Conservation (phyloP, 2,329 filamentous ascomycete genomes). For the Calonectria pseudoturangicola region DNA sequence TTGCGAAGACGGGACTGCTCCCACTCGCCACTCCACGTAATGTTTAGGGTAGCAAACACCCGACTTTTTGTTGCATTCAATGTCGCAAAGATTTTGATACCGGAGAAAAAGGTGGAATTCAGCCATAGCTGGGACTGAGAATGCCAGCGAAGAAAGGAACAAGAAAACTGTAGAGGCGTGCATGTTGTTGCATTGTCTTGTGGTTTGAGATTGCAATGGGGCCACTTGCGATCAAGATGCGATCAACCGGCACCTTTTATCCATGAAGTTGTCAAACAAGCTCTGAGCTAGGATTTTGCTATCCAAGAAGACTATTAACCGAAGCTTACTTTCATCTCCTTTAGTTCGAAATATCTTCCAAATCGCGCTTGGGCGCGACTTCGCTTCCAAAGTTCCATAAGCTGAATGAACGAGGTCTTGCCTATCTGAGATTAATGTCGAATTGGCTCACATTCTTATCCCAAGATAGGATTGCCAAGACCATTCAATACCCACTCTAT, state of each 20-base stretch:
- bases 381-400: constrained; percentile 1
- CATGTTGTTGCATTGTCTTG: not conserved
- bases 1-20: constrained; percentile 23
- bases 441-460: not conserved
- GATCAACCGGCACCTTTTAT: too few relatives aligned
- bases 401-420: not conserved
- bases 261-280: not conserved
- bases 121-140: not conserved
- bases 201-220: not conserved
- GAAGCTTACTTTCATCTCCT: constrained; percentile 4
- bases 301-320: too few relatives aligned
- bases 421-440: not conserved
- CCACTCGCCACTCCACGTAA: constrained; percentile 28
- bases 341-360: not conserved
- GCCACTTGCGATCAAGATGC: not conserved
- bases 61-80: constrained; percentile 26
- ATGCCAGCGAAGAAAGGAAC: not conserved
- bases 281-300: not conserved
- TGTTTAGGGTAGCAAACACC: constrained; percentile 30
- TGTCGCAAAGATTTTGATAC: constrained; percentile 26
- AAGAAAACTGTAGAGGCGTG: not conserved
- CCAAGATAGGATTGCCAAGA: not conserved
- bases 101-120: constrained; percentile 13
- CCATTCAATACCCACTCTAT: not conserved
- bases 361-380: too few relatives aligned